A percentile compares a stretch with the other conserved stretches of the same genome.
phyloP scores from a whole-genome alignment of 2,329 filamentous ascomycete genomes.

The Aspergillus terreus region DNA sequence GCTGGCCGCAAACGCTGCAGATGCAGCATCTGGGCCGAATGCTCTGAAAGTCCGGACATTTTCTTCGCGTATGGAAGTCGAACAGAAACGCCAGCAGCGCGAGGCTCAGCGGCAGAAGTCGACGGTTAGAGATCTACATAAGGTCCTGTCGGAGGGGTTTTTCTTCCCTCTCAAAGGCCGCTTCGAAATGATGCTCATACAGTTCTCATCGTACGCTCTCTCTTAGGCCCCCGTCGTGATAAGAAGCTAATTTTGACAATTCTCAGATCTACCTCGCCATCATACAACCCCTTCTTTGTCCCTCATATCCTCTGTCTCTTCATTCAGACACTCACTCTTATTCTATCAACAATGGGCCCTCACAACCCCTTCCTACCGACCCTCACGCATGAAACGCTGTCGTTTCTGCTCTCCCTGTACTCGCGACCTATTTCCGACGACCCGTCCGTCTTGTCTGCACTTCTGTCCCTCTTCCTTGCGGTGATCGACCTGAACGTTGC shows the following conservation, averaged over 20 bases:
- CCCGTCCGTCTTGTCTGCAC: conserved; percentile 64
- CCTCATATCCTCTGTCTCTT: conserved; percentile 74
- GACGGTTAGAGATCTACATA: conserved; percentile 73
- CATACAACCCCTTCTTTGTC: conserved; percentile 63
- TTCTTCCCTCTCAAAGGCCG: conserved; percentile 83
- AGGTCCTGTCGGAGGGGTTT: conserved; percentile 70
- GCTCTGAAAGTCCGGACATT: conserved; percentile 87
- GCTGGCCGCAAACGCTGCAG: conserved; percentile 75
- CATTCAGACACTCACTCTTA: conserved; percentile 78
- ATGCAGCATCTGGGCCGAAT: conserved; percentile 73
- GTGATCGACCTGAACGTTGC: conserved; percentile 72
- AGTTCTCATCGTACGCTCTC: conserved; percentile 46
- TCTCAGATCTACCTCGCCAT: conserved; percentile 31
- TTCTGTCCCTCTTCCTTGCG: conserved; percentile 75
- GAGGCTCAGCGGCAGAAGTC: conserved; percentile 49
- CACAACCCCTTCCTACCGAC: conserved; percentile 71
- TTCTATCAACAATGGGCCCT: conserved; percentile 79
- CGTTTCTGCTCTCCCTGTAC: conserved; percentile 71
- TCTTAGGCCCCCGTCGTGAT: background rate
- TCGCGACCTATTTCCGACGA: conserved; percentile 53
- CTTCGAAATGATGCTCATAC: conserved; percentile 63
- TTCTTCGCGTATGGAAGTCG: conserved; percentile 68
- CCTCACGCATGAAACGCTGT: conserved; percentile 81
- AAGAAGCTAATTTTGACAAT: conserved; percentile 8
- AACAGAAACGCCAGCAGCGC: conserved; percentile 49